Base-by-base conservation (phyloP, 2,329 filamentous ascomycete species). In the Salinomyces thailandicus region DNA sequence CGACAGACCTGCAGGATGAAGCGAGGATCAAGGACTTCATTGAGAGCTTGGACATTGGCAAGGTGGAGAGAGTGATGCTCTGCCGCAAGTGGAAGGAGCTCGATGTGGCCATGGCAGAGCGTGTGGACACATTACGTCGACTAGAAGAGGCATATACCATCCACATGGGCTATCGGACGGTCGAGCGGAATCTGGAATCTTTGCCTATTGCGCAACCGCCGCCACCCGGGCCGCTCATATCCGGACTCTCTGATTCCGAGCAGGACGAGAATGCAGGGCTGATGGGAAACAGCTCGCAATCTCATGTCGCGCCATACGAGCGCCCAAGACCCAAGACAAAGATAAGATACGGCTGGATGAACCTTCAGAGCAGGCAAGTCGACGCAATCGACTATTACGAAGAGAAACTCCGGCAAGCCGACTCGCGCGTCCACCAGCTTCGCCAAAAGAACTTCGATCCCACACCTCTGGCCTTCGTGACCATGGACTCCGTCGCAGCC, bases 371-470 rank as follows among this genome's bases (percentile, higher is more conserved):
- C 51, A 79, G 73, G 45, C 79, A 73, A 37, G 76, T 91, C 2
- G 91, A 98, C 58, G 87, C 87, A 2, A 91, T 98, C 49, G 83
- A 96, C 57, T 91, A 95, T 57, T 95, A 87, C 53, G 82, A 93
- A 51, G 85, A 94, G 58, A 81, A 82, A 55, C 71, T 98, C 22
- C 78, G 81, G 17, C 71, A 72, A 12, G 60, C 93, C 2, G 89
- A 98, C 47, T 81, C 84, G 33, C 72, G 78, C 46, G 85, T 98
- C 34, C 60, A 63, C 5, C 62, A 62, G 5, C 75, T 85, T 8
- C 76, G 91, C 18, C 75, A 77, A 51, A 83, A 84, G 57, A 72
- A 81, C 3, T 96, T 86, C 51, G 65, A 72, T 5, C 71, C 91
- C 0, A 87, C 79, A 1, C 81, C 89, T 33, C 72, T 93, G 42